Evolutionary conservation across 2,329 filamentous ascomycete species (phyloP).

Genomic region (Geoglossum cookeanum): DNA sequence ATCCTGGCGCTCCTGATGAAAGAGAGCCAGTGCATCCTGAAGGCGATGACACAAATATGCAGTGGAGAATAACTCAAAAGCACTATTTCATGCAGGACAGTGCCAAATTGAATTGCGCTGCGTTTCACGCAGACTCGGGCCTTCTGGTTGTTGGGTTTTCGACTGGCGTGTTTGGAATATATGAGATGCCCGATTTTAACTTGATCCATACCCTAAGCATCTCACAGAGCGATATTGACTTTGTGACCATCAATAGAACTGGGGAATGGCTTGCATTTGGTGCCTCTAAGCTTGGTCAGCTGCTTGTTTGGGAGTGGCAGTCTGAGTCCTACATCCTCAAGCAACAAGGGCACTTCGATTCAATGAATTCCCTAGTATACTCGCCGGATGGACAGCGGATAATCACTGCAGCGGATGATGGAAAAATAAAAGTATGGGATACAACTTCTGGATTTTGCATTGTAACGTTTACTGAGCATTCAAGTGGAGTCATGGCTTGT

Average conservation of each 20-base stretch:
- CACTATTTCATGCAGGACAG: constrained; percentile 90
- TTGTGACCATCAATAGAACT: constrained; percentile 79
- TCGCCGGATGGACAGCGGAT: constrained; percentile 86
- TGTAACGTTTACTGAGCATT: constrained; percentile 95
- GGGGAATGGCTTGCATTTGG: constrained; percentile 97
- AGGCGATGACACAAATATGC: constrained; percentile 47
- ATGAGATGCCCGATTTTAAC: constrained; percentile 91
- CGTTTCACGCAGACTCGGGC: constrained; percentile 70
- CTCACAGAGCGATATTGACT: constrained; percentile 91
- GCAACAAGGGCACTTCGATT: constrained; percentile 92
- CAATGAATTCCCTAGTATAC: constrained; percentile 84
- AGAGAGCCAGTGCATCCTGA: constrained; percentile 37
- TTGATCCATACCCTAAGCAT: constrained; percentile 87
- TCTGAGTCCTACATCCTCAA: constrained; percentile 98
- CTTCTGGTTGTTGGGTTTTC: constrained; percentile 95
- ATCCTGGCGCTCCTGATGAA: constrained; percentile 32
- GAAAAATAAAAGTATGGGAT: constrained; percentile 98
- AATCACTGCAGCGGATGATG: constrained; percentile 86
- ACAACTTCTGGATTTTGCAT: constrained; percentile 92
- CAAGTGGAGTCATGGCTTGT: constrained; percentile 80
- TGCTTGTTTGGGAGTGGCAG: constrained; percentile 99
- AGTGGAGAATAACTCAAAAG: constrained; percentile 79
- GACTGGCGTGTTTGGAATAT: constrained; percentile 80
- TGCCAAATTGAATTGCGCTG: constrained; percentile 73
- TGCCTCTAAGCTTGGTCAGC: constrained; percentile 80